Evolutionary conservation across 495 filamentous ascomycete species (phyloP), one percentile per base, ranked within the genome.

Genomic region (Podospora australis): DNA sequence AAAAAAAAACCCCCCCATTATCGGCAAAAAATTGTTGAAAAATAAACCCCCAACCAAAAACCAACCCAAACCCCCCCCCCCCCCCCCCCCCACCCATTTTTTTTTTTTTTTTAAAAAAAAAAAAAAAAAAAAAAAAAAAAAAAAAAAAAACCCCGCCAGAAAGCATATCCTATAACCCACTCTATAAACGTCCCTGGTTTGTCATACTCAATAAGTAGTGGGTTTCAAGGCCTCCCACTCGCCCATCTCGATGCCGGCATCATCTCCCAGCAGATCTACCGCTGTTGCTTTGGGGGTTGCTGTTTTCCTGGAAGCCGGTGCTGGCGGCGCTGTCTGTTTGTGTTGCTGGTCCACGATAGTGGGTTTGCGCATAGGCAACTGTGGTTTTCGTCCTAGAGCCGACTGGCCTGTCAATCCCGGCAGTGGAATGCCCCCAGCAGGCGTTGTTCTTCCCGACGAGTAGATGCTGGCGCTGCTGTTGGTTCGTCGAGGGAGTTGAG

Each of bases 161-260:
- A 21, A 40, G 11, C 4, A 16, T 6, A 23, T 10, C 20, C 4
- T n/a, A 6, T 22, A 4, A 11, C 17, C 38, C 38, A 19, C n/a
- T 24, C 5, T 40, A 22, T 19, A 16, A 34, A 39, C 14, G 22
- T 24, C 29, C 17, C 16, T 8, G 34, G 6, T 19, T 17, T 13
- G 19, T 39, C 10, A 7, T 13, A 20, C 32, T 23, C n/a, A 9
- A 21, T 11, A 36, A 50, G 34, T 57, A 6, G 62, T 52, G n/a
- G 64, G 72, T 45, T 71, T 72, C 52, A 76, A 42, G 9, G 71
- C 69, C 46, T 74, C 68, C 72, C 72, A 76, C 25, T 66, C 65
- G 9, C 66, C 64, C 59, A 76, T 60, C 47, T 71, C 66, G 19
- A 43, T 36, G n/a, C 30, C 50, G 11, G 44, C 54, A 24, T 73